phyloP scores from a whole-genome alignment of 495 filamentous ascomycete genomes.

The Lasiosphaeris hirsuta region DNA sequence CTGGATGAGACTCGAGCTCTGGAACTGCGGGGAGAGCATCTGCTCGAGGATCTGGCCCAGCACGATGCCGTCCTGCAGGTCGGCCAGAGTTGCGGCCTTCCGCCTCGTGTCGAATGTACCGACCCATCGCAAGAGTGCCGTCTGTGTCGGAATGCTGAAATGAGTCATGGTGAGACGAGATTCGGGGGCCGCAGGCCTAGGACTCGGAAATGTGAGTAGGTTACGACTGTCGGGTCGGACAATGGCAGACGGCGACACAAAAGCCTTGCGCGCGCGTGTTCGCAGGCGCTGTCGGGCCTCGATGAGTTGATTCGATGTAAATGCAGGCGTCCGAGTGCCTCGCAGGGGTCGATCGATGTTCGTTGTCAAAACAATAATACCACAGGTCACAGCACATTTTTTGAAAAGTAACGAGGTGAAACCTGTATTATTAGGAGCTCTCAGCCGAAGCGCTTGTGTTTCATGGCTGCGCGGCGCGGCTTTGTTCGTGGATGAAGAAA shows the following conservation, averaged over 20 bases:
- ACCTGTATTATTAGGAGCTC: conserved; percentile 7
- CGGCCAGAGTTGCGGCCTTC: conserved; percentile 41
- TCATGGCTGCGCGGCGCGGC: conserved; percentile 20
- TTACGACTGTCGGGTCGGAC: neutral
- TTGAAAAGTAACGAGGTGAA: neutral
- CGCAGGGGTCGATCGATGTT: neutral
- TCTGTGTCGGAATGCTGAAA: conserved; percentile 29
- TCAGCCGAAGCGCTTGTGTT: conserved; percentile 22
- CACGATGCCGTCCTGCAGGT: conserved; percentile 72
- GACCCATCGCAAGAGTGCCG: conserved; percentile 47
- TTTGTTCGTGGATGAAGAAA: conserved; percentile 13
- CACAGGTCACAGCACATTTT: neutral
- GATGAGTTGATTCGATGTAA: neutral
- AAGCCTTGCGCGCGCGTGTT: neutral
- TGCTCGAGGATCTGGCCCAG: conserved; percentile 66
- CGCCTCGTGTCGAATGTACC: conserved; percentile 33
- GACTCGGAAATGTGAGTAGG: neutral
- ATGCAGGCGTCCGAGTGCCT: no score
- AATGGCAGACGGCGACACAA: no score
- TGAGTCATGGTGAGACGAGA: conserved; percentile 24
- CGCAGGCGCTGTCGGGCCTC: neutral
- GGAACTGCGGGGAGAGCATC: conserved; percentile 57
- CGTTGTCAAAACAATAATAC: neutral
- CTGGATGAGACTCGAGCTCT: conserved; percentile 65
- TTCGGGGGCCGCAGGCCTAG: neutral